Base-by-base conservation (phyloP, 345 rosid species). In the Carallia brachiata region DNA sequence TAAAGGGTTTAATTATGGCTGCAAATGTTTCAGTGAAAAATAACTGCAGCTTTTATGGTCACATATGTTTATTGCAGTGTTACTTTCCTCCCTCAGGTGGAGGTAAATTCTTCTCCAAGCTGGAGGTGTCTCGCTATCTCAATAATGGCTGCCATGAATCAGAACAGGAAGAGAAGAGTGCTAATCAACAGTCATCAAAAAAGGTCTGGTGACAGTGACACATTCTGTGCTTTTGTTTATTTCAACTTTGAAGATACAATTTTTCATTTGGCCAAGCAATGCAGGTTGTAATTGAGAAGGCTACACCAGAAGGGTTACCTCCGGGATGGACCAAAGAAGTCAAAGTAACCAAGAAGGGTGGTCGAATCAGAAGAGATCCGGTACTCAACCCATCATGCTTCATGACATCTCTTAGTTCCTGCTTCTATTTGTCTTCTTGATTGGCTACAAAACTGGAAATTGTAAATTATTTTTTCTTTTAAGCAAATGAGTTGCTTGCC, bases 311-410 rank as follows among this genome's bases (percentile, higher is more conserved):
- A 75, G 97, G 96, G 52, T 83, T 91, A 69, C 96, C 94, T 50
- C 62, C 83, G 61, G 96, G 96, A 80, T 93, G 98, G 98, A 89
- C 76, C 77, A 89, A 89, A 86, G 92, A 93, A 82, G 65, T 88
- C 58, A 85, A 71, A 73, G 75, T 89, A 57, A 82, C 82, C 37
- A 90, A 79, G 89, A 83, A 61, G 68, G 86, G 77, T 32, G 61
- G 80, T 66, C 85, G 67, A 83, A 67, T 63, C 52, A 79, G 96
- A 83, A 88, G 77, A 83, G 97, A 90, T 68, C 72, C 90, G 82
- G 98, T 90, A 85, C 58, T 79, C 32, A 70, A 75, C 70, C 61
- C 64, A 53, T 66, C 66, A 61, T 52, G 28, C 34, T 62, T 23
- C n/a, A 40, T 5, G 48, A 30, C 12, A 36, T 40, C 28, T 65